Conservation (phyloP, 1,284 basidiomycete genomes). For the Pholiota adiposa region DNA sequence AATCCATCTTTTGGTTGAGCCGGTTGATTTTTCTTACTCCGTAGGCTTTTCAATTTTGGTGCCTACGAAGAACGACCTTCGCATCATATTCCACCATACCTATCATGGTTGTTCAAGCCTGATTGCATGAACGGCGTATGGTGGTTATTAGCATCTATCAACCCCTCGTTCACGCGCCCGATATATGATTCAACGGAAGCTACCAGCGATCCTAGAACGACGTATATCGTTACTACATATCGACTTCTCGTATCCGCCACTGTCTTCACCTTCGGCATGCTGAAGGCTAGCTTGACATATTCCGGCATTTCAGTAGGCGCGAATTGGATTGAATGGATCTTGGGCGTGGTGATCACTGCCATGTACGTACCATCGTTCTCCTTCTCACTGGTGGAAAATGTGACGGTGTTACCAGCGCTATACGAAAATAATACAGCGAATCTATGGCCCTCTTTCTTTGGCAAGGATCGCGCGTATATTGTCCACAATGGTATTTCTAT, state of each 20-base stretch:
- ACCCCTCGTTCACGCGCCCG: background rate
- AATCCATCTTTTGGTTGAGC: background rate
- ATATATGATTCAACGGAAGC: background rate
- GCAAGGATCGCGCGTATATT: background rate
- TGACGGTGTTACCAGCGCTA: background rate
- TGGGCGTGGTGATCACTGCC: conserved; percentile 8
- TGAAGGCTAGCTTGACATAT: conserved; percentile 3
- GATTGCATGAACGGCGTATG: conserved; percentile 1
- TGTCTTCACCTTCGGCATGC: conserved; percentile 1
- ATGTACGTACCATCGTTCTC: background rate
- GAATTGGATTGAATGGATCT: conserved; percentile 9
- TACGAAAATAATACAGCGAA: conserved; percentile 2
- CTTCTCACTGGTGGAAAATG: background rate
- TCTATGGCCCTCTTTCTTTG: conserved; percentile 3
- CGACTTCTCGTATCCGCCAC: conserved; percentile 7
- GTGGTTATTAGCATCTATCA: background rate
- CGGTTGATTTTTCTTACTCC: background rate
- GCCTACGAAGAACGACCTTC: background rate
- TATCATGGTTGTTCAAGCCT: conserved; percentile 1
- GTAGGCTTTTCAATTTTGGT: conserved; percentile 1
- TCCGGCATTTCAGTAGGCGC: background rate
- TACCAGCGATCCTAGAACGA: background rate
- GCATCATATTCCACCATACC: background rate
- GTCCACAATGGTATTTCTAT: background rate
- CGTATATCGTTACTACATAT: conserved; percentile 1